Evolutionary conservation across 768 basidiomycete species (phyloP).

Genomic region (Paxillus ammoniavirescens): DNA sequence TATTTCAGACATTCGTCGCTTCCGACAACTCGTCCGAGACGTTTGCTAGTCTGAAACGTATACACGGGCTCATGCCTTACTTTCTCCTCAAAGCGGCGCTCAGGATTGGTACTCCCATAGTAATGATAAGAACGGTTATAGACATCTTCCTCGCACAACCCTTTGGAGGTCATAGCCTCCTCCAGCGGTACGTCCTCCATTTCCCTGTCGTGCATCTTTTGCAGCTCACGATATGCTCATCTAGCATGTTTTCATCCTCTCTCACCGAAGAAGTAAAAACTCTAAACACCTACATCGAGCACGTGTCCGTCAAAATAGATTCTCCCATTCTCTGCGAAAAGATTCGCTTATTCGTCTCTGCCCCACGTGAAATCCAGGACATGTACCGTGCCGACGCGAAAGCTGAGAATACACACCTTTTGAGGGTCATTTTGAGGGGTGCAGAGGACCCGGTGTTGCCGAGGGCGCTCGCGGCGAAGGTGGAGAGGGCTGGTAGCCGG

Average conservation of each 20-base stretch:
- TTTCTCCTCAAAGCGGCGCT: constrained; percentile 92
- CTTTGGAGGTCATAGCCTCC: constrained; percentile 88
- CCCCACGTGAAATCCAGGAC: constrained; percentile 84
- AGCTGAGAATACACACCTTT: constrained; percentile 67
- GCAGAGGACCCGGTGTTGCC: constrained; percentile 73
- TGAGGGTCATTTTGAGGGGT: constrained; percentile 78
- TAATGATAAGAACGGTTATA: constrained; percentile 90
- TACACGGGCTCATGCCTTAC: constrained; percentile 97
- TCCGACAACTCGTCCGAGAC: constrained; percentile 90
- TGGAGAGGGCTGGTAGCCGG: constrained; percentile 74
- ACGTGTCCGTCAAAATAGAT: constrained; percentile 85
- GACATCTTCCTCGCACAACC: constrained; percentile 97
- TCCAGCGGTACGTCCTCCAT: constrained; percentile 65
- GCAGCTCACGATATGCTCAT: constrained; percentile 4
- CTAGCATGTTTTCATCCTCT: constrained; percentile 93
- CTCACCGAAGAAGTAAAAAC: constrained; percentile 85
- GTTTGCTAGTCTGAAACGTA: constrained; percentile 82
- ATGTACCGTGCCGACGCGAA: constrained; percentile 78
- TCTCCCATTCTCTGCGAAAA: constrained; percentile 88
- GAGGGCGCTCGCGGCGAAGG: constrained; percentile 76
- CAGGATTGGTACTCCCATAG: constrained; percentile 91
- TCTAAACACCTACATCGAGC: constrained; percentile 83
- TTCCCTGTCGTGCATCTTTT: not conserved
- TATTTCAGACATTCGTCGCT: constrained; percentile 94
- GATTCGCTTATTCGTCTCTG: constrained; percentile 81